These are phyloP conservation scores for Coprinopsis cinerea DNA, from an alignment of 768 basidiomycete species.

Conservation along the genomic window DNA sequence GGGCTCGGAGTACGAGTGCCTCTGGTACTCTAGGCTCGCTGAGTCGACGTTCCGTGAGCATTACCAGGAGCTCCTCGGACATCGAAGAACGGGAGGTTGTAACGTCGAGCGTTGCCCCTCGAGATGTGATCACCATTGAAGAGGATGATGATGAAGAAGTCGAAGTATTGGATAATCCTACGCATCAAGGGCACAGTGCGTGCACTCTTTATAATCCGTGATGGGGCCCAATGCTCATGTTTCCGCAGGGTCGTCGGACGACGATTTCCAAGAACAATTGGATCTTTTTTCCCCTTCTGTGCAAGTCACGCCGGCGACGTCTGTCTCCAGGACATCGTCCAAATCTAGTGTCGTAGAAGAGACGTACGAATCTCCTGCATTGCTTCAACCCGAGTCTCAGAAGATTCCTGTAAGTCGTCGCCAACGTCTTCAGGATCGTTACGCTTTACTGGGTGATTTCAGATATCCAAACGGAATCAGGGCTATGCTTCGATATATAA, in stretches of 20 bases:
- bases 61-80: neutral
- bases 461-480: no score
- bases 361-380: no score
- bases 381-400: no score
- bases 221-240: neutral
- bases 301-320: neutral
- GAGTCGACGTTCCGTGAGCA: neutral
- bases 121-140: neutral
- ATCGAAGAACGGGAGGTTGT: neutral
- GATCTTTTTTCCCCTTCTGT: neutral
- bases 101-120: neutral
- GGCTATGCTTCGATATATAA: no score
- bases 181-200: neutral
- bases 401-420: no score
- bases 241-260: constrained; percentile 2
- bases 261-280: constrained; percentile 12
- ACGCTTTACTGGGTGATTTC: no score
- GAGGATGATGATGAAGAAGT: neutral
- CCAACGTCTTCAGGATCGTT: no score
- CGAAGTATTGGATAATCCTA: neutral
- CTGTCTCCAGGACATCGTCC: neutral
- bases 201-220: neutral
- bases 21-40: neutral
- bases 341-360: neutral
- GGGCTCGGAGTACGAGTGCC: neutral